Evolutionary conservation across 208 protist genomes (phyloP).

Genomic region (Crithidia acanthocephali): DNA sequence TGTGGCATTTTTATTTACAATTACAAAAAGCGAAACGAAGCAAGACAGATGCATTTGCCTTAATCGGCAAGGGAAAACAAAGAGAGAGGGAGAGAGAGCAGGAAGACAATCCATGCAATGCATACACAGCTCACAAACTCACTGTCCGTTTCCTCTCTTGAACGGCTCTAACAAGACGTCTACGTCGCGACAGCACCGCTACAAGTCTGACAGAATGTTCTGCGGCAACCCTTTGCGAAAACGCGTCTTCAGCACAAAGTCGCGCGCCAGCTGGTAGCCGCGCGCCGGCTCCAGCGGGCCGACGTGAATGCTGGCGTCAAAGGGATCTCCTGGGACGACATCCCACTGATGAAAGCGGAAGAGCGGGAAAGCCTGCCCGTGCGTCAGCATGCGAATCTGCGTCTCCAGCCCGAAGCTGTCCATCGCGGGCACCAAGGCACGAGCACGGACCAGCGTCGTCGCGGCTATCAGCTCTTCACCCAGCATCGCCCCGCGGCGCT

Average conservation of each 20-base stretch:
- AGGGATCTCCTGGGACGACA: conserved; percentile 98
- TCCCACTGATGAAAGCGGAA: conserved; percentile 98
- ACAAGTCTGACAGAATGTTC: conserved; percentile 63
- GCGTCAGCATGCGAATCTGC: conserved; percentile 97
- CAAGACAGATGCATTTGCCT: neutral
- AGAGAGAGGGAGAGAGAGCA: neutral
- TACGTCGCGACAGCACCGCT: conserved; percentile 3
- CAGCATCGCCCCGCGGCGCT: conserved; percentile 93
- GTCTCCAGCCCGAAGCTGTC: conserved; percentile 99
- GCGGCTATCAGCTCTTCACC: conserved; percentile 94
- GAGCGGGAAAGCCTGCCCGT: conserved; percentile 95
- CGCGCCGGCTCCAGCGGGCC: conserved; percentile 95
- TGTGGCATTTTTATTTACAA: neutral
- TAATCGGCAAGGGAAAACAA: no score
- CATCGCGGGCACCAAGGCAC: conserved; percentile 96
- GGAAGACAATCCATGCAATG: neutral
- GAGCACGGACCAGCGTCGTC: conserved; percentile 96
- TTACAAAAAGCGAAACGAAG: neutral
- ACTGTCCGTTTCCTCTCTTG: no score
- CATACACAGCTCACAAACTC: no score
- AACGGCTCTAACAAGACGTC: neutral
- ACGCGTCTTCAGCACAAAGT: conserved; percentile 99
- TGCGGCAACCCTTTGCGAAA: conserved; percentile 95
- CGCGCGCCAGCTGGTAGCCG: conserved; percentile 95
- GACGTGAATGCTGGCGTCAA: conserved; percentile 96